Evolutionary conservation across 2,329 filamentous ascomycete genomes (phyloP).

Genomic region (Aphanoascus verrucosus): DNA sequence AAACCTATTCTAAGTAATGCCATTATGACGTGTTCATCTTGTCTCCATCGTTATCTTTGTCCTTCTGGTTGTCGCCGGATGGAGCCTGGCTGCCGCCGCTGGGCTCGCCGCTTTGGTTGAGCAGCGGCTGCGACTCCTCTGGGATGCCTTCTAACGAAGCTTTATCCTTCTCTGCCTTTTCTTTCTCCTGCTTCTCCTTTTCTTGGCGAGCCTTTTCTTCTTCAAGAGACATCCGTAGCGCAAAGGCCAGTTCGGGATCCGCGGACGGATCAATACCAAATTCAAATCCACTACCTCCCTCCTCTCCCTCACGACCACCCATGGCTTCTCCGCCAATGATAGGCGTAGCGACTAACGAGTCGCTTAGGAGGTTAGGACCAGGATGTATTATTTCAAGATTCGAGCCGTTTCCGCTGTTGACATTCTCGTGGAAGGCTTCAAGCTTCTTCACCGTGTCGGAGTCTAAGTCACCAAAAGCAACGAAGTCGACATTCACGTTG

Average conservation of each 20-base stretch:
- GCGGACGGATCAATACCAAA: conserved; percentile 84
- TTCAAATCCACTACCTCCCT: conserved; percentile 58
- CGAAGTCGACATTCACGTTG: conserved; percentile 85
- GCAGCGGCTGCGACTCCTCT: conserved; percentile 58
- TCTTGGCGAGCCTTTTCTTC: conserved; percentile 93
- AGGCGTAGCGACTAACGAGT: conserved; percentile 78
- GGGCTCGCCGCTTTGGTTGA: conserved; percentile 54
- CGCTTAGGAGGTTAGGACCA: conserved; percentile 81
- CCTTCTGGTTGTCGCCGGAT: conserved; percentile 37
- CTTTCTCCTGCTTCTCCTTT: conserved; percentile 67
- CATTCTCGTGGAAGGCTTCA: conserved; percentile 81
- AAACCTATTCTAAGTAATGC: not conserved
- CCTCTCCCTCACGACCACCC: conserved; percentile 42
- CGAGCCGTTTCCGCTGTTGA: conserved; percentile 84
- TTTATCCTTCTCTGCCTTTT: conserved; percentile 57
- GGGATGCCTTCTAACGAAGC: conserved; percentile 70
- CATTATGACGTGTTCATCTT: conserved; percentile 83
- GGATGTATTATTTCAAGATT: conserved; percentile 84
- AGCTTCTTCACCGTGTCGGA: conserved; percentile 84
- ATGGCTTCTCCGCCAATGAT: conserved; percentile 76
- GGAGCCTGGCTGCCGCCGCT: conserved; percentile 43
- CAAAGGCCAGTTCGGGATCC: conserved; percentile 88
- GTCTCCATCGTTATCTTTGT: conserved; percentile 50
- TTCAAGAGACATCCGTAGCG: conserved; percentile 93
- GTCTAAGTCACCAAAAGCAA: conserved; percentile 87